These are phyloP conservation scores for Sonneratia alba DNA, from an alignment of 345 rosid genomes.

Conservation along the genomic window DNA sequence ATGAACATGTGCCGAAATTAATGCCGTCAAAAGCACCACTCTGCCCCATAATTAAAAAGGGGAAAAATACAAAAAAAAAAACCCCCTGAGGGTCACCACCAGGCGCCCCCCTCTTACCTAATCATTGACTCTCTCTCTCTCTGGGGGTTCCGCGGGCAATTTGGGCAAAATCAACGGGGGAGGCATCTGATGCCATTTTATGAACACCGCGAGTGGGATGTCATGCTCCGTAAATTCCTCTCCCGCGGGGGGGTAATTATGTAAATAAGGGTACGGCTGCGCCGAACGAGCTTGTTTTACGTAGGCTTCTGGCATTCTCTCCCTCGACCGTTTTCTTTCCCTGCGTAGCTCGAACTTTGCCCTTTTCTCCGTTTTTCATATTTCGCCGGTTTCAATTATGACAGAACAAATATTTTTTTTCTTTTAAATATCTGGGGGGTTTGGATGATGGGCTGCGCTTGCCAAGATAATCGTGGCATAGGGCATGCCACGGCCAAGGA, in stretches of 20 bases:
- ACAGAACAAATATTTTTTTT: too few relatives aligned
- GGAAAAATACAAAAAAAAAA: background rate
- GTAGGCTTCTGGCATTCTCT: background rate
- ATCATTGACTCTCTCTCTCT: background rate
- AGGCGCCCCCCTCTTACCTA: background rate
- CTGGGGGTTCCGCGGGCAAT: background rate
- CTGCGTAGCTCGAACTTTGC: background rate
- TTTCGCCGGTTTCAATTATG: too few relatives aligned
- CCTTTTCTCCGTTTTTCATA: background rate
- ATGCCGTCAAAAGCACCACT: background rate
- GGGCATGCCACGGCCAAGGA: conserved; percentile 27
- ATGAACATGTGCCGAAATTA: background rate
- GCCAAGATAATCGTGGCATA: too few relatives aligned
- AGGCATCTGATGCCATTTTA: background rate
- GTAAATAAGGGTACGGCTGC: background rate
- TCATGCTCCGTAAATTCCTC: background rate
- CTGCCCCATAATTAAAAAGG: background rate
- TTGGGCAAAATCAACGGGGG: background rate
- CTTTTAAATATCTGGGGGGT: background rate
- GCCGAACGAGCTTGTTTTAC: background rate
- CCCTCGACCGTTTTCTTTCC: background rate
- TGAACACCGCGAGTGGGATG: background rate
- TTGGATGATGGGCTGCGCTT: conserved; percentile 36
- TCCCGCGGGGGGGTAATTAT: background rate
- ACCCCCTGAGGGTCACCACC: background rate